Base-by-base conservation (phyloP, 441 rosid genomes). In the Pelargonium exstipulatum region DNA sequence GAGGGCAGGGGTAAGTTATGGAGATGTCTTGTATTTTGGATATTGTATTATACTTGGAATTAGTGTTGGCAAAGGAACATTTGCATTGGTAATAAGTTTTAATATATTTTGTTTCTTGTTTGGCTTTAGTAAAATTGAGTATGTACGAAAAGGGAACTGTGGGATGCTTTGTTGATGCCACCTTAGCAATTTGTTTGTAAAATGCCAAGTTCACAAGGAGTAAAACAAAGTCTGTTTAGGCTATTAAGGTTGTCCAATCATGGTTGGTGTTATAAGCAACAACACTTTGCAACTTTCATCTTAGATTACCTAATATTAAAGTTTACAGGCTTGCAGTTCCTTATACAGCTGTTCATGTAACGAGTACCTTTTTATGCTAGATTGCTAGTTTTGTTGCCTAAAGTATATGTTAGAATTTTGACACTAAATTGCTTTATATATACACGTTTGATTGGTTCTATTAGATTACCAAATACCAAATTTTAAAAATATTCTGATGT, bases 1-100 rank as follows among this genome's bases (percentile, higher is more conserved):
- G 65, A 86, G 95, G 70, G 96, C 92, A 60, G 98, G 98, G 95
- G 98, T 92, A 82, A 83, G 95, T 74, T 67, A 42, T 65, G 20
- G 32, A 32, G 35, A 29, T 29, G 35, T 29, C 4, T 29, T 29
- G 35, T 29, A 29, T 29, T 29, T 29, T 29, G 35, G 35, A 29
- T 29, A 29, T 29, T 3, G 35, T 3, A 29, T 29, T 29, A 29
- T 29, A 4, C 35, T 0, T 29, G 35, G 35, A 29, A 29, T 29
- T 29, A 29, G 5, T 29, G 35, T 29, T 29, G 35, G 4, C 35
- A 29, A 29, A 29, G 35, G 35, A 29, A 29, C 35, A 29, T 29
- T 29, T 29, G 35, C 35, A 29, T 29, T 29, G 35, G 35, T 29
- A 29, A 29, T 12, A 49, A 49, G 16, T 12, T 13, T 49, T 3